These are phyloP conservation scores for Leishmania braziliensis DNA, from an alignment of 208 protist genomes.

Conservation along the genomic window DNA sequence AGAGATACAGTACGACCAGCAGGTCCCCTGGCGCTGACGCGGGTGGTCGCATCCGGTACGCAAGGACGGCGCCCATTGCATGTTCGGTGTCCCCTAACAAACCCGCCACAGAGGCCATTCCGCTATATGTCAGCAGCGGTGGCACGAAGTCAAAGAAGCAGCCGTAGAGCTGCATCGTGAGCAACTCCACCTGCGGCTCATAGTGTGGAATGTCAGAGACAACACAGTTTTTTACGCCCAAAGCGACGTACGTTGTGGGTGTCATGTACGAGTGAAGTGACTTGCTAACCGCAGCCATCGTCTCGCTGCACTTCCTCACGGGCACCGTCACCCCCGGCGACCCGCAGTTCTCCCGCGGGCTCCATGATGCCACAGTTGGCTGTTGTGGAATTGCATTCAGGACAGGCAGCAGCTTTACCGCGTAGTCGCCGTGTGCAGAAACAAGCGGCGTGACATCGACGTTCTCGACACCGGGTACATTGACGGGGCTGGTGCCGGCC, in stretches of 20 bases:
- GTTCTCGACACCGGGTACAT: constrained; percentile 86
- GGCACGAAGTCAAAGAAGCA: constrained; percentile 67
- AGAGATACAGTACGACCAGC: constrained; percentile 49
- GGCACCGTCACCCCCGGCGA: constrained; percentile 63
- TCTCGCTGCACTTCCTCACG: constrained; percentile 23
- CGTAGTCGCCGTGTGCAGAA: constrained; percentile 66
- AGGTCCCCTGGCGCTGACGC: constrained; percentile 31
- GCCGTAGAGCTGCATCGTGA: constrained; percentile 33
- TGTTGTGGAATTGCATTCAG: constrained; percentile 48
- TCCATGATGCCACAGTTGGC: constrained; percentile 52
- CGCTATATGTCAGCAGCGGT: constrained; percentile 28
- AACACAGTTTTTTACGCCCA: constrained; percentile 52
- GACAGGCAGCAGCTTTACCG: constrained; percentile 52
- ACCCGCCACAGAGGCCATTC: constrained; percentile 55
- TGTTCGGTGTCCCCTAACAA: constrained; percentile 36
- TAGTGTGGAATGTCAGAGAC: constrained; percentile 34
- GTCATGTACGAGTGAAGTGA: constrained; percentile 45
- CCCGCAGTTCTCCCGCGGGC: constrained; percentile 39
- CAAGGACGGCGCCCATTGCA: constrained; percentile 39
- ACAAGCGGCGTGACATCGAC: constrained; percentile 73
- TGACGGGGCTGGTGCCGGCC: constrained; percentile 72
- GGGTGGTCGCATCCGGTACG: constrained; percentile 31
- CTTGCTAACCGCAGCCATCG: constrained; percentile 35
- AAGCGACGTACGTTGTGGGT: constrained; percentile 35
- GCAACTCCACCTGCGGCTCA: constrained; percentile 32